Evolutionary conservation across 1,139 yeast species (phyloP), one percentile per base, ranked within the genome.

Genomic region (Neolecta irregularis): DNA sequence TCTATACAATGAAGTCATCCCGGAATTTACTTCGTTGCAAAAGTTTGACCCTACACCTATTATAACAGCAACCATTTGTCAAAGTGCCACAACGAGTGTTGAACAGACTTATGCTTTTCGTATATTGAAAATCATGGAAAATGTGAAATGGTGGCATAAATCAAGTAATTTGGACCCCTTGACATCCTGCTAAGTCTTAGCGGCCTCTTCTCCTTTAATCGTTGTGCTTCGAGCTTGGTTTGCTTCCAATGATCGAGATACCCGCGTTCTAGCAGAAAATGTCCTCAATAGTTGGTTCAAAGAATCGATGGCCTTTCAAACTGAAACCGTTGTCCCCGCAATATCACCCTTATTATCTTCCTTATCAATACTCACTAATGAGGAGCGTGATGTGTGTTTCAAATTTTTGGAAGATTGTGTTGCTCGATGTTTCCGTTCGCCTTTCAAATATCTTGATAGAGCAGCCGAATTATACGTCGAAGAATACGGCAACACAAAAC

Each of bases 391-490:
- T 4, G 45, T 46, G 30, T 47, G 73, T 9, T 76, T 81, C 75
- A 59, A 59, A 11, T 53, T 80, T 26, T 46, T 85, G 11, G 93
- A 83, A 50, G 91, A 83, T 51, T 61, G 78, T 1, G 64, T 80
- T 19, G 61, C 81, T 1, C 65, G 94, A 45, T 64, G 74, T 41
- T 64, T 76, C 37, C 65, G 71, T 41, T 58, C 80, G 1, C 95
- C 95, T 0, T 88, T 76, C 56, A 81, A 78, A 50, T 85, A 81
- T 46, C 65, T 80, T 37, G 96, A 85, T 50, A 11, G 11, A 22
- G 24, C 24, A n/a, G 24, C 24, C 11, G 11, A 22, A 11, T 11
- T 22, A n/a, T n/a, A n/a, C 11, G 24, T 22, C 11, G 24, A 22
- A 11, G 24, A n/a, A n/a, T n/a, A n/a, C n/a, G n/a, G n/a, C n/a